Conservation (phyloP, 768 basidiomycete species). For the Daedaleopsis sinensis region DNA sequence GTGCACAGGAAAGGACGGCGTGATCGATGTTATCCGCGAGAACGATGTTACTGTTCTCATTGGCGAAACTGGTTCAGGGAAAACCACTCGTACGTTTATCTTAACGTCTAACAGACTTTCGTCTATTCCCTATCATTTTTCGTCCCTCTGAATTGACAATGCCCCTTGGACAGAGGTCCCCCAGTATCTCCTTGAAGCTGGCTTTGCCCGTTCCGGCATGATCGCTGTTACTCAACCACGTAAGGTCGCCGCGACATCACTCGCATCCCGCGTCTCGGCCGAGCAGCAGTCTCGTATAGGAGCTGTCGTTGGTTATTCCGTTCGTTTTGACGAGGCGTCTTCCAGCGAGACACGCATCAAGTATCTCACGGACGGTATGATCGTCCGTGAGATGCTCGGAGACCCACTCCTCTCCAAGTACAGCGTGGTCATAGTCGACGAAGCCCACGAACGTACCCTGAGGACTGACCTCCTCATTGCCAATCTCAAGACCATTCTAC, state of each 20-base stretch:
- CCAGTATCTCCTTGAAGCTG: slow-evolving; percentile 89
- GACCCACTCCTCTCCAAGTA: slow-evolving; percentile 80
- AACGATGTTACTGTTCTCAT: slow-evolving; percentile 89
- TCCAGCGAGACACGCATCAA: slow-evolving; percentile 82
- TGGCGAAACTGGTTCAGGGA: slow-evolving; percentile 97
- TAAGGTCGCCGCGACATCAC: slow-evolving; percentile 90
- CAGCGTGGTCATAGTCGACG: slow-evolving; percentile 90
- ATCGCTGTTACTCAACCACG: slow-evolving; percentile 96
- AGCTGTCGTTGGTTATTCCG: slow-evolving; percentile 85
- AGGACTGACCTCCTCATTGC: slow-evolving; percentile 94
- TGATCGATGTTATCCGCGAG: slow-evolving; percentile 70
- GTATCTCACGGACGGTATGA: slow-evolving; percentile 98
- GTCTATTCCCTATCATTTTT: background rate
- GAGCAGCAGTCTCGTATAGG: slow-evolving; percentile 81
- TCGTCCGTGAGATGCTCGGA: slow-evolving; percentile 87
- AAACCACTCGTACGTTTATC: slow-evolving; percentile 87
- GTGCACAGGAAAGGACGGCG: slow-evolving; percentile 67
- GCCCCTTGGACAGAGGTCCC: slow-evolving; percentile 74
- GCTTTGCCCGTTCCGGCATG: slow-evolving; percentile 67
- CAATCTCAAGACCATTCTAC: slow-evolving; percentile 82
- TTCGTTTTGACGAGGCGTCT: slow-evolving; percentile 90
- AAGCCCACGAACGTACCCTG: slow-evolving; percentile 95
- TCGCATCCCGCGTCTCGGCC: slow-evolving; percentile 87
- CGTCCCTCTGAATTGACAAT: background rate
- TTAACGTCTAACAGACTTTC: background rate